phyloP scores from a whole-genome alignment of 2,329 filamentous ascomycete genomes.

The Calonectria multiphialidica region DNA sequence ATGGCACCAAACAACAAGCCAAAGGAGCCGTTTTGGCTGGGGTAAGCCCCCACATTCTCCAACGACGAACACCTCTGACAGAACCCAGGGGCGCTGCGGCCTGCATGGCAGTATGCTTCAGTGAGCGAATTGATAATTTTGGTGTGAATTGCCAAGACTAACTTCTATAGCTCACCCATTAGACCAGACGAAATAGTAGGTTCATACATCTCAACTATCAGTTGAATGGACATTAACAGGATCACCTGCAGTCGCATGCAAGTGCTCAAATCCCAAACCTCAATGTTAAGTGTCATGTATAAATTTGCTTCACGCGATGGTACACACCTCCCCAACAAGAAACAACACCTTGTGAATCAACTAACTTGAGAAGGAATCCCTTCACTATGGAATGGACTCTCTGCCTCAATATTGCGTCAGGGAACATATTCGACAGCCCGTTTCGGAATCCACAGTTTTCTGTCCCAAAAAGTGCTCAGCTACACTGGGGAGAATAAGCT shows the following conservation, averaged over 20 bases:
- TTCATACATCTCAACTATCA: neutral
- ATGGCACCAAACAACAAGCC: conserved; percentile 36
- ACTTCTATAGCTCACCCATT: conserved; percentile 54
- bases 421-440: conserved; percentile 59
- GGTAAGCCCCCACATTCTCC: conserved; percentile 44
- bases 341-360: neutral
- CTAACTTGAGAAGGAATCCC: conserved; percentile 47
- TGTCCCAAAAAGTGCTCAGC: conserved; percentile 45
- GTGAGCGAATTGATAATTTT: conserved; percentile 43
- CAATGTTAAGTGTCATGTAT: conserved; percentile 54
- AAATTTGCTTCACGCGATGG: conserved; percentile 47
- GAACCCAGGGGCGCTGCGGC: conserved; percentile 55
- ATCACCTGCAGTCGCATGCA: conserved; percentile 54
- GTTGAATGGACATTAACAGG: neutral
- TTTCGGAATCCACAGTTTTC: conserved; percentile 55
- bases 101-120: conserved; percentile 60
- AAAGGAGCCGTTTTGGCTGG: conserved; percentile 59
- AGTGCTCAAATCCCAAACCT: conserved; percentile 53
- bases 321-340: neutral
- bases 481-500: conserved; percentile 46
- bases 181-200: conserved; percentile 60
- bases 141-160: neutral
- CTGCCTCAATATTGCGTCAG: conserved; percentile 58
- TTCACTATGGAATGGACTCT: conserved; percentile 58
- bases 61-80: neutral